A percentile compares a stretch with the other conserved stretches of the same genome.
phyloP scores from a whole-genome alignment of 139 green algal genomes.

The Picochlorum sp. region DNA sequence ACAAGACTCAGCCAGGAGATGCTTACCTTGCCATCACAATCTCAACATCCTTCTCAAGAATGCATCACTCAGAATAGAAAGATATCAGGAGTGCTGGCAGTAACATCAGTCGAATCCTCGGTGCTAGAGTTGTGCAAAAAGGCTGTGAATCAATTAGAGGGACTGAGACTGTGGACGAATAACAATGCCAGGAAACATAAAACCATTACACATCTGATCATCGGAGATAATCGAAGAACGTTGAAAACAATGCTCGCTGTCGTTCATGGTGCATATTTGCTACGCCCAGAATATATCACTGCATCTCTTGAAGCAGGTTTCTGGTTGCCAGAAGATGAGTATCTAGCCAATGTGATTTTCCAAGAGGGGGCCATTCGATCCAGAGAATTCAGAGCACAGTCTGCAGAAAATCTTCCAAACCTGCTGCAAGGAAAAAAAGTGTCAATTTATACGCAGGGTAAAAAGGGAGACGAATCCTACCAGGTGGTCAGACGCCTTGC shows the following conservation, averaged over 20 bases:
- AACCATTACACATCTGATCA: slow-evolving; percentile 47
- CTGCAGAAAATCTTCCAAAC: not conserved
- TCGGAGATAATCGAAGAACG: slow-evolving; percentile 42
- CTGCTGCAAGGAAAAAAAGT: slow-evolving; percentile 1
- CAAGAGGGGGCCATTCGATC: slow-evolving; percentile 16
- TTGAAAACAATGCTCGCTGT: slow-evolving; percentile 58
- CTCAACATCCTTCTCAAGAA: no score
- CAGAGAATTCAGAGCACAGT: not conserved
- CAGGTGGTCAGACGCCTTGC: not conserved
- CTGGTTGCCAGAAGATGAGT: slow-evolving; percentile 47
- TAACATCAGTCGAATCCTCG: slow-evolving; percentile 7
- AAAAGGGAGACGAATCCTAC: not conserved
- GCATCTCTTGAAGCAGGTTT: slow-evolving; percentile 39
- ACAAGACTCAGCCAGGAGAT: no score
- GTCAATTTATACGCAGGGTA: not conserved
- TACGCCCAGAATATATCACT: slow-evolving; percentile 48
- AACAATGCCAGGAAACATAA: slow-evolving; percentile 30
- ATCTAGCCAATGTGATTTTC: slow-evolving; percentile 25
- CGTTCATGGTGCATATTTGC: slow-evolving; percentile 44
- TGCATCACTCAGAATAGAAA: no score
- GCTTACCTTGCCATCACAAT: no score
- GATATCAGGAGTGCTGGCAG: slow-evolving; percentile 12
- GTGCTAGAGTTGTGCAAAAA: slow-evolving; percentile 16
- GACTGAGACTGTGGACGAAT: slow-evolving; percentile 23
- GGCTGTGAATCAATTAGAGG: slow-evolving; percentile 12